Evolutionary conservation across 495 filamentous ascomycete genomes (phyloP).

Genomic region (Penicillium canescens): DNA sequence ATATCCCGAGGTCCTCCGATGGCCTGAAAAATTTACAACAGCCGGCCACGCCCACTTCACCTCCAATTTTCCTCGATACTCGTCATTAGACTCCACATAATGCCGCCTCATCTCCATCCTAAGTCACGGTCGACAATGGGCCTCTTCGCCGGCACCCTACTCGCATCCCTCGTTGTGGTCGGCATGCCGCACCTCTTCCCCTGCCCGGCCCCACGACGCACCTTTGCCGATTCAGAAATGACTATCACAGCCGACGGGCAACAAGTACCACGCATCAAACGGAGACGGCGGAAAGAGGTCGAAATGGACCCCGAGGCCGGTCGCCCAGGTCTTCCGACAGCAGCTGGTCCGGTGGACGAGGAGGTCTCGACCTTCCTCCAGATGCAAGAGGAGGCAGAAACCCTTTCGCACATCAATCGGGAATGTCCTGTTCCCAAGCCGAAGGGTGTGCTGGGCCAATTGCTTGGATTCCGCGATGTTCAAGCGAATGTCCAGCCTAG

Average conservation of each 20-base stretch:
- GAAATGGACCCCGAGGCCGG: slow-evolving; percentile 27
- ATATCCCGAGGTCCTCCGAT: slow-evolving; percentile 16
- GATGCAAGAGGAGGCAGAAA: slow-evolving; percentile 46
- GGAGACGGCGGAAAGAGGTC: slow-evolving; percentile 33
- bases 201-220: slow-evolving; percentile 79
- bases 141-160: slow-evolving; percentile 91
- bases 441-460: slow-evolving; percentile 66
- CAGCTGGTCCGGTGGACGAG: slow-evolving; percentile 33
- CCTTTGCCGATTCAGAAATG: slow-evolving; percentile 69
- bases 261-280: slow-evolving; percentile 36
- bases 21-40: slow-evolving; percentile 23
- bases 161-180: slow-evolving; percentile 89
- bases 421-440: slow-evolving; percentile 89
- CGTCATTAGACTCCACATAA: slow-evolving; percentile 31
- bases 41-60: slow-evolving; percentile 12
- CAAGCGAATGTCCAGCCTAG: slow-evolving; percentile 11
- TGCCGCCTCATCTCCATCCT: slow-evolving; percentile 92
- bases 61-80: slow-evolving; percentile 6
- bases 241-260: slow-evolving; percentile 49
- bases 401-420: slow-evolving; percentile 26
- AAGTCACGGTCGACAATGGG: slow-evolving; percentile 86
- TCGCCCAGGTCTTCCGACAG: slow-evolving; percentile 15
- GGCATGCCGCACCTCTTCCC: slow-evolving; percentile 89
- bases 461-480: slow-evolving; percentile 62
- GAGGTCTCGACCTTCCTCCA: slow-evolving; percentile 46